Evolutionary conservation across 441 rosid species (phyloP), one percentile per base, ranked within the genome.

Genomic region (Corymbia calophylla): DNA sequence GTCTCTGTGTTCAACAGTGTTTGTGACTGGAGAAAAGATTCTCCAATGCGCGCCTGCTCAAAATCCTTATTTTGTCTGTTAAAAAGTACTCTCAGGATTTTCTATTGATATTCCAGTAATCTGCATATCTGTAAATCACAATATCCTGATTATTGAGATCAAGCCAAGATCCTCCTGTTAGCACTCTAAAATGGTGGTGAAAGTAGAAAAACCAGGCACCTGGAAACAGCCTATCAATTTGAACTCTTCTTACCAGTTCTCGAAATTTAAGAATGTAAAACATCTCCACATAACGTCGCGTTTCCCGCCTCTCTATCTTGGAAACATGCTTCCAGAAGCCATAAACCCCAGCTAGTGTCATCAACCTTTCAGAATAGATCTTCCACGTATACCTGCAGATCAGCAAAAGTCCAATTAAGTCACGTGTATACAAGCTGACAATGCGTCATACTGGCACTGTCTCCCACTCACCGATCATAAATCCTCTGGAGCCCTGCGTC

Each of bases 211-310:
- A 29, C 58, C 55, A n/a, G 14, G 27, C 25, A 56, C 21, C 53
- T 87, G 29, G 87, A 86, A 60, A 2, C 54, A 35, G 88, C 68
- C 60, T 35, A 87, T 87, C 53, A 8, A 32, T 27, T 27, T 51
- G 91, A 31, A 91, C 91, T 87, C 23, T 9, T 81, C 94, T 94
- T 66, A 98, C 99, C 97, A 97, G 90, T 88, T 94, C 95, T 23
- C 98, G 99, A 91, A 94, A 96, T 93, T 96, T 98, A 90, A 97
- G 99, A 92, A 95, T 95, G 94, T 97, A 97, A 94, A 98, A 96
- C 99, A 98, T 98, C 93, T 97, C 99, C 29, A 96, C 98, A 90
- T 96, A 97, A 91, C 98, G 88, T 21, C 97, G 93, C 64, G 96
- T 95, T 93, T 95, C 99, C 23, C 93, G 95, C 93, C 99, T 95